Conservation (phyloP, 1,139 yeast species). For the Yamadazyma epiphylla region DNA sequence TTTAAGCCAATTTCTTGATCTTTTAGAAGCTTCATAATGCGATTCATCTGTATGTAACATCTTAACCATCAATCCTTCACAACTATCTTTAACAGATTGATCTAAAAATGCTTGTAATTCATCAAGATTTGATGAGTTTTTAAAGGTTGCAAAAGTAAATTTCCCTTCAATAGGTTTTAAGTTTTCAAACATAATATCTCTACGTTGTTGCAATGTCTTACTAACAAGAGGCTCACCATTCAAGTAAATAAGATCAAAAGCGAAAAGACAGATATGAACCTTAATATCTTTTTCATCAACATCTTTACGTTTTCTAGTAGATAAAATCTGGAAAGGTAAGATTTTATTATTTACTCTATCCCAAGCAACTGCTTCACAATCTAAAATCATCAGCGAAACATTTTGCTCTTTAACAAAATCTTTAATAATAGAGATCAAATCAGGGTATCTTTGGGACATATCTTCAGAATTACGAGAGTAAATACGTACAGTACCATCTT, state of each 20-base stretch:
- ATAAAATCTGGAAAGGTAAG: constrained; percentile 85
- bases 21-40: constrained; percentile 87
- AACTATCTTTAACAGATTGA: constrained; percentile 81
- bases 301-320: constrained; percentile 92
- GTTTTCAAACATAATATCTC: constrained; percentile 53
- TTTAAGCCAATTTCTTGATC: constrained; percentile 94
- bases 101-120: constrained; percentile 86
- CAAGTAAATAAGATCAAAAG: constrained; percentile 76
- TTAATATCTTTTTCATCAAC: constrained; percentile 84
- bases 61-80: constrained; percentile 97
- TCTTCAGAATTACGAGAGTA: constrained; percentile 95
- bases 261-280: constrained; percentile 88
- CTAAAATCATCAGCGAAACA: constrained; percentile 62
- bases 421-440: constrained; percentile 64
- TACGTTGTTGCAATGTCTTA: constrained; percentile 66
- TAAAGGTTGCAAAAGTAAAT: constrained; percentile 74
- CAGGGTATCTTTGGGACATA: constrained; percentile 96
- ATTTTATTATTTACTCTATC: constrained; percentile 71
- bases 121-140: constrained; percentile 69
- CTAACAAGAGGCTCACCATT: constrained; percentile 71
- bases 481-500: constrained; percentile 66
- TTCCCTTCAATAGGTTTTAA: constrained; percentile 69
- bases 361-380: constrained; percentile 99
- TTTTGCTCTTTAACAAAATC: constrained; percentile 47
- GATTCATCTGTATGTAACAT: constrained; percentile 79